These are phyloP conservation scores for Haematococcus lacustris DNA, from an alignment of 139 green algal species.

Conservation along the genomic window DNA sequence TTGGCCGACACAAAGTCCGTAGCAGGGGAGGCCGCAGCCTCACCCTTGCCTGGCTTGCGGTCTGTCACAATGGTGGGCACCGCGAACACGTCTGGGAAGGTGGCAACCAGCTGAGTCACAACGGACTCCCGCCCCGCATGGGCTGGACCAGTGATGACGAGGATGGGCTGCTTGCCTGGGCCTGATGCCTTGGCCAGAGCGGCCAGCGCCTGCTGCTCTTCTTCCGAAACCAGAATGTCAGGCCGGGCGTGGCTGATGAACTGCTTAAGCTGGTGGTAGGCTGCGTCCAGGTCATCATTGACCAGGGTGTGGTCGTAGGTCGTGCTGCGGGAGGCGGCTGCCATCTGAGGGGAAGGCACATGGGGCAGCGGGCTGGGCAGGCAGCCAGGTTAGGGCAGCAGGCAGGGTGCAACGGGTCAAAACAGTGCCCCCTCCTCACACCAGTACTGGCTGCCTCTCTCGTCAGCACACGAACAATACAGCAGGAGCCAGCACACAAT, in stretches of 20 bases:
- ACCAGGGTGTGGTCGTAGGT: conserved; percentile 44
- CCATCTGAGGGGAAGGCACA: conserved; percentile 23
- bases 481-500: too few relatives aligned
- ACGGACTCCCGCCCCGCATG: conserved; percentile 23
- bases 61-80: conserved; percentile 35
- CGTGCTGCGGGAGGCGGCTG: conserved; percentile 8
- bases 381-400: too few relatives aligned
- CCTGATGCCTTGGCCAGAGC: conserved; percentile 14
- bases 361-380: too few relatives aligned
- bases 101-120: conserved; percentile 16
- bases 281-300: conserved; percentile 33
- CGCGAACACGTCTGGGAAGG: conserved; percentile 37
- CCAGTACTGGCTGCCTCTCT: too few relatives aligned
- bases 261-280: conserved; percentile 33
- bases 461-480: too few relatives aligned
- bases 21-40: conserved; percentile 7
- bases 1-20: conserved; percentile 33
- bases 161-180: conserved; percentile 20
- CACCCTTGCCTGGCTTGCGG: conserved; percentile 39
- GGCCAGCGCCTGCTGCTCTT: conserved; percentile 22
- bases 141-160: conserved; percentile 29
- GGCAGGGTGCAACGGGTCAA: too few relatives aligned
- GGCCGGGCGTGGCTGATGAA: conserved; percentile 43
- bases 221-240: conserved; percentile 41
- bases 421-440: too few relatives aligned